Evolutionary conservation across 169 alveolate species (phyloP).

Genomic region (Plasmodium malariae): DNA sequence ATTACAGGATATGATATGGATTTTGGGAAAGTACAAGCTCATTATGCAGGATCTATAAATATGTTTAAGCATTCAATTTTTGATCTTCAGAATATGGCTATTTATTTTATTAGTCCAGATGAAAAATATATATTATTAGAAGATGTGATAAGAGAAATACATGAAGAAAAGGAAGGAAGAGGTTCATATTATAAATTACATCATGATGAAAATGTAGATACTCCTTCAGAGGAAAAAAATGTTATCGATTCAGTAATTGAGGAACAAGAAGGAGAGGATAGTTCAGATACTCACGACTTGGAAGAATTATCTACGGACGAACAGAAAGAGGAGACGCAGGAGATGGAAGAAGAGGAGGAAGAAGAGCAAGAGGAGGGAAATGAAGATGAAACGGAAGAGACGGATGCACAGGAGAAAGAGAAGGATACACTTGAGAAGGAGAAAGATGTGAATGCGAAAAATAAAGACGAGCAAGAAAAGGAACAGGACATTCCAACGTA

Average conservation of each 20-base stretch:
- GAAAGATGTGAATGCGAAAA: background rate
- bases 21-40: slow-evolving; percentile 41
- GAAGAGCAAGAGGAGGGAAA: background rate
- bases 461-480: background rate
- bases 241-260: background rate
- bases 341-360: background rate
- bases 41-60: slow-evolving; percentile 49
- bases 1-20: slow-evolving; percentile 48
- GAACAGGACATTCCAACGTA: too few species aligned
- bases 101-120: slow-evolving; percentile 68
- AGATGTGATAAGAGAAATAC: slow-evolving; percentile 40
- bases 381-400: background rate
- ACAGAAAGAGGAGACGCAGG: background rate
- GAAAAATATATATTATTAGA: slow-evolving; percentile 30
- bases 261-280: background rate
- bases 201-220: background rate
- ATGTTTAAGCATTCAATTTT: slow-evolving; percentile 52
- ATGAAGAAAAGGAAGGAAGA: slow-evolving; percentile 10
- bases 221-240: background rate
- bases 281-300: background rate
- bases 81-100: slow-evolving; percentile 27
- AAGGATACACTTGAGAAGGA: background rate
- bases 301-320: background rate
- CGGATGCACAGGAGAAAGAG: background rate
- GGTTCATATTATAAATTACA: too few species aligned